A percentile compares a stretch with the other conserved stretches of the same genome.
These are phyloP conservation scores for Aethionema arabicum DNA, from an alignment of 345 rosid species.

Conservation along the genomic window DNA sequence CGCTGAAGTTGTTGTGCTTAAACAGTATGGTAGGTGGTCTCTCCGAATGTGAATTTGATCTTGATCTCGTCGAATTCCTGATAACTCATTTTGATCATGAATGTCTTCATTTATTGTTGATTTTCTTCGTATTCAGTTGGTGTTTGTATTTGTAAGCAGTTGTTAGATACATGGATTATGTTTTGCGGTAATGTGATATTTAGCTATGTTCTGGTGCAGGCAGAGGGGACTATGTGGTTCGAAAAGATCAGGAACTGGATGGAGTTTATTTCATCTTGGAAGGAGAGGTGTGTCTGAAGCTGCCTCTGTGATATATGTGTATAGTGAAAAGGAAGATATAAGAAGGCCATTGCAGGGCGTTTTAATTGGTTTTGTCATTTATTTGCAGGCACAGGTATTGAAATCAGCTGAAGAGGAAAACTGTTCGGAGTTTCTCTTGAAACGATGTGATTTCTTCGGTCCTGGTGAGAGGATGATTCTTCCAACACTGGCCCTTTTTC, in stretches of 20 bases:
- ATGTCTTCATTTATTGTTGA: neutral
- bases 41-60: conserved; percentile 12
- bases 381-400: conserved; percentile 73
- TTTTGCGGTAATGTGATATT: neutral
- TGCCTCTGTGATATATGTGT: neutral
- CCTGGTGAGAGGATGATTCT: conserved; percentile 49
- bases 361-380: neutral
- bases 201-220: conserved; percentile 39
- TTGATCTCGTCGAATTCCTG: neutral
- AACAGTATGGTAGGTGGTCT: conserved; percentile 52
- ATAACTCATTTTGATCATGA: neutral
- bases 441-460: conserved; percentile 78
- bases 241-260: conserved; percentile 61
- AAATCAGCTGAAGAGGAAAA: conserved; percentile 51
- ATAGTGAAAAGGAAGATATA: neutral
- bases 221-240: conserved; percentile 64
- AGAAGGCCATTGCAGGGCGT: neutral
- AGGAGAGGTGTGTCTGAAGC: conserved; percentile 61
- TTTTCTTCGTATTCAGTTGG: neutral
- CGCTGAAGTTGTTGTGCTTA: conserved; percentile 49
- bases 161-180: neutral
- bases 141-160: neutral
- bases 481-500: conserved; percentile 16
- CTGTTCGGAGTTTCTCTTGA: conserved; percentile 60
- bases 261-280: conserved; percentile 81